Evolutionary conservation across 2,329 filamentous ascomycete species (phyloP).

Genomic region (Penicillium sp.): DNA sequence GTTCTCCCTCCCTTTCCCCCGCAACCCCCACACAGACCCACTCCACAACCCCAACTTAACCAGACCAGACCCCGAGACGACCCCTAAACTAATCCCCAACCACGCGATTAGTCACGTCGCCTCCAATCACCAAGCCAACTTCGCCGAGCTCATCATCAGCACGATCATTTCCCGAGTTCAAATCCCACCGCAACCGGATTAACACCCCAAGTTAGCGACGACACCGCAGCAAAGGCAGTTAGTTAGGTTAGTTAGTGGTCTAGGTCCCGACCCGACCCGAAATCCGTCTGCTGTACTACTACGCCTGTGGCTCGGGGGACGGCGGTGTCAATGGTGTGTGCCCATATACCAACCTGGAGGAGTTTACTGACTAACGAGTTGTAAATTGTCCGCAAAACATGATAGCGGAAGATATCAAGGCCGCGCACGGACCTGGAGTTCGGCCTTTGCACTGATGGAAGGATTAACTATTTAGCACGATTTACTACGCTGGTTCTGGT

Average conservation of each 20-base stretch:
- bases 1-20: no score
- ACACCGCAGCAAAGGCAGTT: no score
- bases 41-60: no score
- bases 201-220: not conserved
- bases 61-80: not conserved
- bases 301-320: no score
- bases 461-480: not conserved
- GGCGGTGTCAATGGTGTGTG: no score
- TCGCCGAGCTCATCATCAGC: not conserved
- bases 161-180: not conserved
- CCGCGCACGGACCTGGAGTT: no score
- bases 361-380: no score
- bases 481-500: not conserved
- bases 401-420: no score
- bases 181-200: not conserved
- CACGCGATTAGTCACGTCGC: constrained; percentile 1
- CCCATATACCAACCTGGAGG: no score
- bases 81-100: not conserved
- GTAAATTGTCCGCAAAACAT: no score
- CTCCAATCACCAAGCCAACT: constrained; percentile 6
- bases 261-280: not conserved
- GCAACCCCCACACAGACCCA: no score
- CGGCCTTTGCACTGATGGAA: not conserved
- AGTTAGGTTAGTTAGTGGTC: not conserved
- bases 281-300: no score